Evolutionary conservation across 2,329 filamentous ascomycete genomes (phyloP).

Genomic region (Pseudogymnoascus sp.): DNA sequence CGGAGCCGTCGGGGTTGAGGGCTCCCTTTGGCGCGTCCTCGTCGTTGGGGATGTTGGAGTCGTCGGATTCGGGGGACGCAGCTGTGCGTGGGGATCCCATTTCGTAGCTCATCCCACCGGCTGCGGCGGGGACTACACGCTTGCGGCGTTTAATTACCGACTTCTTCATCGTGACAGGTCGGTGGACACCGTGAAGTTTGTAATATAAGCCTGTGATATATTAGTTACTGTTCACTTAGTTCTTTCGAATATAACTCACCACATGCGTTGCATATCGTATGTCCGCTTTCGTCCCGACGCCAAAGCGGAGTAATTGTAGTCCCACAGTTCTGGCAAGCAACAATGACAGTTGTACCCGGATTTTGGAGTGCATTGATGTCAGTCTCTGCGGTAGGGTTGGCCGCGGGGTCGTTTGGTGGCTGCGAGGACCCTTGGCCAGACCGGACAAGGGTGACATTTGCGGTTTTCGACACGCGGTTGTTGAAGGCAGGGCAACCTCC

Average conservation of each 20-base stretch:
- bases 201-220: slow-evolving; percentile 70
- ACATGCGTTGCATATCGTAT: slow-evolving; percentile 98
- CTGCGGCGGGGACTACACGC: slow-evolving; percentile 76
- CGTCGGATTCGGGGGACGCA: slow-evolving; percentile 28
- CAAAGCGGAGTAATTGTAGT: slow-evolving; percentile 95
- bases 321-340: slow-evolving; percentile 93
- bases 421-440: slow-evolving; percentile 21
- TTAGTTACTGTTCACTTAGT: slow-evolving; percentile 14
- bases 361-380: slow-evolving; percentile 43
- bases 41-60: neutral
- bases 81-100: slow-evolving; percentile 16
- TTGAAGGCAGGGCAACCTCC: slow-evolving; percentile 96
- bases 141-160: slow-evolving; percentile 93
- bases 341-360: slow-evolving; percentile 52
- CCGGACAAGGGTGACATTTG: slow-evolving; percentile 54
- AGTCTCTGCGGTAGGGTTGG: slow-evolving; percentile 35
- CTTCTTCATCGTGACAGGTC: slow-evolving; percentile 98
- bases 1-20: slow-evolving; percentile 55
- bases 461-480: slow-evolving; percentile 85
- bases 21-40: slow-evolving; percentile 39
- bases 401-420: slow-evolving; percentile 19
- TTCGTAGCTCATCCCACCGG: slow-evolving; percentile 32
- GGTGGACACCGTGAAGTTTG: slow-evolving; percentile 88
- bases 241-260: slow-evolving; percentile 51
- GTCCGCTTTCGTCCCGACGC: slow-evolving; percentile 87